These are phyloP conservation scores for Fusarium mexicanum DNA, from an alignment of 2,329 filamentous ascomycete species.

Conservation along the genomic window DNA sequence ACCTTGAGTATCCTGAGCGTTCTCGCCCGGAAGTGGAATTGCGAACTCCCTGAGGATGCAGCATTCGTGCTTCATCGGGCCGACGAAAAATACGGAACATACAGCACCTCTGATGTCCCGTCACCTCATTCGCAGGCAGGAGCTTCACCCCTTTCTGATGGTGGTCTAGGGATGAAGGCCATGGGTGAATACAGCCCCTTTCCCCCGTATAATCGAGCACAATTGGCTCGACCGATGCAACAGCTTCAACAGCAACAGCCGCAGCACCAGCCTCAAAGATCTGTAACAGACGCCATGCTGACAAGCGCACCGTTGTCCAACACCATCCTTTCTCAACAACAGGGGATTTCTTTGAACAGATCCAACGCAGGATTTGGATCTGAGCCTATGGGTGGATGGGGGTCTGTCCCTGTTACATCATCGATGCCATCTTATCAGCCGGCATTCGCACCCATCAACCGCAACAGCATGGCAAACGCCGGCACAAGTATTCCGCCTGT, in stretches of 20 bases:
- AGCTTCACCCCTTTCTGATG: slow-evolving; percentile 46
- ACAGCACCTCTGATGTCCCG: slow-evolving; percentile 68
- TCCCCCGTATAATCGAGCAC: slow-evolving; percentile 46
- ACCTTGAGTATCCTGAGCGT: slow-evolving; percentile 87
- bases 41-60: slow-evolving; percentile 87
- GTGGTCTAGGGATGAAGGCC: slow-evolving; percentile 32
- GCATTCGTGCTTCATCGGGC: slow-evolving; percentile 78
- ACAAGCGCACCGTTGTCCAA: slow-evolving; percentile 22
- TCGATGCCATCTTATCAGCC: slow-evolving; percentile 35
- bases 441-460: slow-evolving; percentile 34
- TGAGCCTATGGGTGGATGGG: slow-evolving; percentile 44
- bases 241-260: slow-evolving; percentile 13
- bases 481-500: slow-evolving; percentile 29
- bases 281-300: slow-evolving; percentile 21
- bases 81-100: slow-evolving; percentile 81
- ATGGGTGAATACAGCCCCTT: slow-evolving; percentile 49
- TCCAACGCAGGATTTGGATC: slow-evolving; percentile 33
- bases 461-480: slow-evolving; percentile 21
- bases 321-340: slow-evolving; percentile 22
- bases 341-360: slow-evolving; percentile 35
- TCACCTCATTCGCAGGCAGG: slow-evolving; percentile 58
- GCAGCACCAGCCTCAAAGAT: slow-evolving; percentile 23
- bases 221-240: slow-evolving; percentile 38
- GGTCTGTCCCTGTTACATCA: slow-evolving; percentile 26
- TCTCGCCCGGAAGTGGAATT: slow-evolving; percentile 87